Base-by-base conservation (phyloP, 1,284 basidiomycete genomes). In the Tremellales sp. region DNA sequence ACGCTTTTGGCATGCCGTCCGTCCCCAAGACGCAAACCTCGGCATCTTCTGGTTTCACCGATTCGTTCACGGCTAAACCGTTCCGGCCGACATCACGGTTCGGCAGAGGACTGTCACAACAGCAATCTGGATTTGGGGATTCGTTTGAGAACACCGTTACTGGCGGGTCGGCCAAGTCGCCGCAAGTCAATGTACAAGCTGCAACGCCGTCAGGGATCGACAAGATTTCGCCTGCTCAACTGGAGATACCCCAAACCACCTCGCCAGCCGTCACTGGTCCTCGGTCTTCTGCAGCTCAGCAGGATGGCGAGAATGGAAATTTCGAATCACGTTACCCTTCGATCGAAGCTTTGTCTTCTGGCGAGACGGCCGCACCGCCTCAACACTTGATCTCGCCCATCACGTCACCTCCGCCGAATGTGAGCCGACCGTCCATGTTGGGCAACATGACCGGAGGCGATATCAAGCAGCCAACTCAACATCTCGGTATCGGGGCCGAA, bases 241-340 rank as follows among this genome's bases (percentile, higher is more conserved):
- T 17, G 23, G 33, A 36, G 33, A 36, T 36, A 6, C 33, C 33
- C 12, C 26, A 55, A 40, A 35, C 39, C 57, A 6, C 46, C 52
- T 8, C 43, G 40, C 25, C 48, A 51, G 4, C 46, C 46, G 10
- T 51, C 65, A n/a, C 52, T 60, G 1, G 48, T 54, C n/a, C 51
- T 60, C 0, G n/a, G n/a, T n/a, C n/a, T n/a, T n/a, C 33, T 36
- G 19, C 33, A 4, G 15, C 29, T 15, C 29, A 15, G 29, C 15
- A 13, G 33, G 19, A 15, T 36, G 60, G 65, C 2, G 60, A 57
- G 4, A 59, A 70, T 12, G 22, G 54, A 2, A 61, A 54, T 22
- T 74, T 74, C 45, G 73, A 74, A 42, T 58, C 64, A 21, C 56
- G 71, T 13, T 74, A 65, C 52, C 73, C 73, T 1, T 70, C 71